Evolutionary conservation across 129 eudicot species (phyloP).

Genomic region (Helianthus tuberosus): DNA sequence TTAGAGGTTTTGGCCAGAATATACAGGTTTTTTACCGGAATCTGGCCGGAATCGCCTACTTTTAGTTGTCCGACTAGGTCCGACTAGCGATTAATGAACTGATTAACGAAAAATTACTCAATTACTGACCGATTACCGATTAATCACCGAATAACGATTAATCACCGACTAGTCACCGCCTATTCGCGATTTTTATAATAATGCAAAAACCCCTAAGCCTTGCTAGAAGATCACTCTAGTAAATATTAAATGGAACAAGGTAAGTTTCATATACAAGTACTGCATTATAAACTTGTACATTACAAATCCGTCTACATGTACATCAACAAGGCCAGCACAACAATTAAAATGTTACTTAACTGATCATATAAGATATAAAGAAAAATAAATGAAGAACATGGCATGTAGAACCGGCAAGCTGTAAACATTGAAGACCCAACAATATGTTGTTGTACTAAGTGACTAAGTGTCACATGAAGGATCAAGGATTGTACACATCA

Average conservation of each 20-base stretch:
- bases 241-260: background rate
- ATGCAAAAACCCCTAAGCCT: background rate
- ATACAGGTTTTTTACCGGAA: too few species aligned
- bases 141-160: too few species aligned
- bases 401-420: background rate
- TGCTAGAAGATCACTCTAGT: background rate
- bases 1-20: too few species aligned
- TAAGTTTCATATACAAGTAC: background rate
- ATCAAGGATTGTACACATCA: background rate
- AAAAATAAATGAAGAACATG: slow-evolving; percentile 11
- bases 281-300: background rate
- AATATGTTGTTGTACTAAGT: background rate
- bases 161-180: too few species aligned
- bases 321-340: background rate
- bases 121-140: too few species aligned
- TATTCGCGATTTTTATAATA: too few species aligned
- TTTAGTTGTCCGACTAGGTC: too few species aligned
- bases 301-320: background rate
- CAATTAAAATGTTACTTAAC: background rate
- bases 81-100: too few species aligned
- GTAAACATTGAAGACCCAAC: background rate
- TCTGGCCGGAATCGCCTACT: too few species aligned
- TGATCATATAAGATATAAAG: background rate
- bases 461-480: background rate
- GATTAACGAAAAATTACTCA: too few species aligned